Conservation (phyloP, 257 asterid genomes). For the Ilex aquifolium region DNA sequence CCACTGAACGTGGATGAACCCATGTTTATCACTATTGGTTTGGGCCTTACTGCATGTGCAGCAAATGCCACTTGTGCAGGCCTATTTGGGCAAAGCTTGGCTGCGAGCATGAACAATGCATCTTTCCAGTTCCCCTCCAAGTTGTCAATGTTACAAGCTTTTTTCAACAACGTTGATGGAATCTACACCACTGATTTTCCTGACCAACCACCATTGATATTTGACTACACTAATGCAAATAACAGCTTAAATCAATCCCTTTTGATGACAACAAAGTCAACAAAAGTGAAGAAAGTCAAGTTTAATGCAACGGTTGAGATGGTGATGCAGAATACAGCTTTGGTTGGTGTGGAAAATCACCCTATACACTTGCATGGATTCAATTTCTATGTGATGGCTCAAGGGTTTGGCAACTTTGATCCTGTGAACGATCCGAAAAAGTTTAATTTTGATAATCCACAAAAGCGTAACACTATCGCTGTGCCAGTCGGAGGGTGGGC, state of each 20-base stretch:
- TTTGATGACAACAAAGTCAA: slow-evolving; percentile 26
- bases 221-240: slow-evolving; percentile 37
- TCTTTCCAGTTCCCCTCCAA: slow-evolving; percentile 49
- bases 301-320: slow-evolving; percentile 40
- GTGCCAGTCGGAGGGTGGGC: slow-evolving; percentile 75
- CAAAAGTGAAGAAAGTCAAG: slow-evolving; percentile 44
- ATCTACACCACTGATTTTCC: slow-evolving; percentile 55
- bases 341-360: slow-evolving; percentile 43
- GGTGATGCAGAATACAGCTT: slow-evolving; percentile 57
- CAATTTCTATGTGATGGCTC: slow-evolving; percentile 52
- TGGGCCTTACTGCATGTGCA: slow-evolving; percentile 46
- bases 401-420: slow-evolving; percentile 56
- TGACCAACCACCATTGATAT: slow-evolving; percentile 32
- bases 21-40: slow-evolving; percentile 58
- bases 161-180: slow-evolving; percentile 34
- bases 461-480: slow-evolving; percentile 50
- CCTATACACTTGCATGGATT: slow-evolving; percentile 64
- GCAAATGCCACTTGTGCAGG: slow-evolving; percentile 41
- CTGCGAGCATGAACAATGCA: slow-evolving; percentile 70
- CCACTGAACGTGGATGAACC: slow-evolving; percentile 39
- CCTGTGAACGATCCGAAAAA: slow-evolving; percentile 20
- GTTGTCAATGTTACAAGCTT: slow-evolving; percentile 58
- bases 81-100: slow-evolving; percentile 30
- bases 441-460: slow-evolving; percentile 45
- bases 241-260: slow-evolving; percentile 22